Evolutionary conservation across 2,329 filamentous ascomycete genomes (phyloP).

Genomic region (Fusarium solani-melongenae): DNA sequence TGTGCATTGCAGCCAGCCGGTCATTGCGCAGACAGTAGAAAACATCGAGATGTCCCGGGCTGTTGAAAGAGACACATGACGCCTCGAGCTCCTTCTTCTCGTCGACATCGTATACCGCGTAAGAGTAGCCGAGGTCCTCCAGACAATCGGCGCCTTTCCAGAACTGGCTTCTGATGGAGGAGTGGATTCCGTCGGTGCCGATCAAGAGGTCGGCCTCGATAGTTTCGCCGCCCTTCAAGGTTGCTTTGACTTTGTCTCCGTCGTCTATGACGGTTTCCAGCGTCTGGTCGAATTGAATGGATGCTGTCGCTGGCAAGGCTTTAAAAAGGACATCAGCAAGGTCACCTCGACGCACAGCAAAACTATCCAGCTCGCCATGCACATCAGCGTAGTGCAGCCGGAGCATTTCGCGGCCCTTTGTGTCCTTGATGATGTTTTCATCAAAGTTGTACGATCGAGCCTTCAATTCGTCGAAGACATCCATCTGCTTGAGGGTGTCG

Average conservation of each 20-base stretch:
- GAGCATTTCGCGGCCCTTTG: neutral
- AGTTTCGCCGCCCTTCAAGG: neutral
- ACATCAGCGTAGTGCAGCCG: neutral
- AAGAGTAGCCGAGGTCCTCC: neutral
- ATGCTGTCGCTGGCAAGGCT: neutral
- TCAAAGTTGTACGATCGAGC: neutral
- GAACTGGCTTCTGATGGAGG: neutral
- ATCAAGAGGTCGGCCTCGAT: neutral
- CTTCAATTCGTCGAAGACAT: neutral
- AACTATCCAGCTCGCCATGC: neutral
- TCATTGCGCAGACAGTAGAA: neutral
- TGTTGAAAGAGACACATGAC: neutral
- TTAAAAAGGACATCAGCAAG: neutral
- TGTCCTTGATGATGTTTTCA: neutral
- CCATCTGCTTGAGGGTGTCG: neutral
- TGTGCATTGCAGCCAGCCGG: neutral
- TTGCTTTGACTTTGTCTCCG: neutral
- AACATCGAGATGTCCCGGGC: neutral
- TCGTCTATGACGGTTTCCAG: neutral
- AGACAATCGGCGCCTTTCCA: neutral
- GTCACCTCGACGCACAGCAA: neutral
- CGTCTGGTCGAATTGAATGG: neutral
- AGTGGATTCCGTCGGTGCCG: neutral
- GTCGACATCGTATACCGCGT: neutral
- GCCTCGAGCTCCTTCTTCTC: neutral